Base-by-base conservation (phyloP, 169 alveolate species). In the Cryptosporidium bovis region DNA sequence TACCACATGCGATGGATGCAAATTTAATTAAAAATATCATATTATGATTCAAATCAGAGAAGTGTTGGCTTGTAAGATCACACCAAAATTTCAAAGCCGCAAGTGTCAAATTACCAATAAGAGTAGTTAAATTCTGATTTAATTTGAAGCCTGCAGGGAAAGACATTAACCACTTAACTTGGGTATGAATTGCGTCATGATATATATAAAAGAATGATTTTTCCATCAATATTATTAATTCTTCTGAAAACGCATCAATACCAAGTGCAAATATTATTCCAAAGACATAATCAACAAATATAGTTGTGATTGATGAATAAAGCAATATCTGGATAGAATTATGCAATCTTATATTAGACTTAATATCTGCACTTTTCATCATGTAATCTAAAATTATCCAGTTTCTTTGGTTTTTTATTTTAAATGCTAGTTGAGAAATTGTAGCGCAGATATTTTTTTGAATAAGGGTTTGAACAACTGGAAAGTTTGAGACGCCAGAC, bases 151-250 rank as follows among this genome's bases (percentile, higher is more conserved):
- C 87, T 12, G 87, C 83, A 33, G 83, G 83, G 36, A 69, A 77
- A 58, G 87, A 77, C 77, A 62, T 62, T 48, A 77, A 29, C 87
- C 87, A 77, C 18, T 77, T 77, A 33, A 77, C 69, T 77, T 77
- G 87, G 8, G 71, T 60, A 24, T 77, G 71, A n/a, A 77, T 77
- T 44, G 87, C 87, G 56, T 77, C 87, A 27, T 77, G 69, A 62
- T 77, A 77, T 10, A 77, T 60, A 24, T 56, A 77, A 40, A 60
- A 77, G 46, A 60, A 77, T 13, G 71, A 56, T 16, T 77, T 77
- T 60, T 62, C 71, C 71, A 77, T 77, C 1, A 77, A 62, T 34
- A 60, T 56, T n/a, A 77, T 27, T 13, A 77, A 56, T 40, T 77
- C 77, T 36, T 20, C 64, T 2, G 87, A 77, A 77, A 77, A 77